Evolutionary conservation across 306 rosid species (phyloP).

Genomic region (Ziziphus jujuba): DNA sequence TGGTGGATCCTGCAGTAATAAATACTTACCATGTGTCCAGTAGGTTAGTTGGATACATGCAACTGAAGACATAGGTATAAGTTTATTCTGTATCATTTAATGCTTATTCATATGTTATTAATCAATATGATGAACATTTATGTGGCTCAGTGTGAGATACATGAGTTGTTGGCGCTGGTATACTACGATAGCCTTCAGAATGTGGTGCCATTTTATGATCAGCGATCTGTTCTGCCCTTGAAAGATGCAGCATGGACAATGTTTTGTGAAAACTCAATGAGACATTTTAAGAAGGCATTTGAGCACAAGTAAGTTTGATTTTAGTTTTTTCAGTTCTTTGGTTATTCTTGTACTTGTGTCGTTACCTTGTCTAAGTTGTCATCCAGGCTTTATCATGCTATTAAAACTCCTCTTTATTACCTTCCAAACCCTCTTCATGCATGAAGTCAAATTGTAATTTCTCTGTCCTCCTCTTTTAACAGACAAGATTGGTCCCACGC

Average conservation of each 20-base stretch:
- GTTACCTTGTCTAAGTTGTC: slow-evolving; percentile 3
- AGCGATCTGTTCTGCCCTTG: slow-evolving; percentile 74
- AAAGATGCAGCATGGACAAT: slow-evolving; percentile 77
- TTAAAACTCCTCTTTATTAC: background rate
- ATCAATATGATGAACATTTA: slow-evolving; percentile 18
- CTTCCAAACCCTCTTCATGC: background rate
- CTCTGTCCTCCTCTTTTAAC: slow-evolving; percentile 32
- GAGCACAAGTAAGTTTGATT: slow-evolving; percentile 55
- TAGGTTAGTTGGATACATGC: slow-evolving; percentile 11
- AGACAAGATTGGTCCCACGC: slow-evolving; percentile 98
- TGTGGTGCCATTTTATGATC: slow-evolving; percentile 96
- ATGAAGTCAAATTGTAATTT: slow-evolving; percentile 2
- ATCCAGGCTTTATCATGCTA: background rate
- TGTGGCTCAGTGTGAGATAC: slow-evolving; percentile 82
- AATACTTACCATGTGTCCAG: slow-evolving; percentile 5
- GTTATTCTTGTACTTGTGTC: slow-evolving; percentile 6
- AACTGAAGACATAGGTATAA: slow-evolving; percentile 2
- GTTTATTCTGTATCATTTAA: slow-evolving; percentile 22
- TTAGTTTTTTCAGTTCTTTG: slow-evolving; percentile 21
- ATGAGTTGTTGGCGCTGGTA: slow-evolving; percentile 90
- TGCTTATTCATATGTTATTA: slow-evolving; percentile 15
- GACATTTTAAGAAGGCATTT: slow-evolving; percentile 92
- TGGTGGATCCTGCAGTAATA: slow-evolving; percentile 23
- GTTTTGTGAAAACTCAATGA: slow-evolving; percentile 89
- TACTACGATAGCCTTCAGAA: slow-evolving; percentile 97